These are phyloP conservation scores for Boletellus ananiceps DNA, from an alignment of 768 basidiomycete species.

Conservation along the genomic window DNA sequence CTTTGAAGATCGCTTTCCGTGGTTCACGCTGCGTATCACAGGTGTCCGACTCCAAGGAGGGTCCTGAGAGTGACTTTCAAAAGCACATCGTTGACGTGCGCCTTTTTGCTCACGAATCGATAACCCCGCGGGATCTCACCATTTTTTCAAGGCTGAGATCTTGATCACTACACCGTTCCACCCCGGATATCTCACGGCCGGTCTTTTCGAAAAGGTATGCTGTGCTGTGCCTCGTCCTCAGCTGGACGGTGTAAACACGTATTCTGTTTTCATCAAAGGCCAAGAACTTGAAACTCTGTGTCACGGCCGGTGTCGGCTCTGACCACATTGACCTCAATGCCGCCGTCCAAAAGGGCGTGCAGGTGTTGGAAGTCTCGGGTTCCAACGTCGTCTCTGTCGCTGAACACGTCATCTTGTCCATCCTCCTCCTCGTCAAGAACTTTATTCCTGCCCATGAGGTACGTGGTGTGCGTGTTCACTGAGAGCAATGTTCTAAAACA, in stretches of 20 bases:
- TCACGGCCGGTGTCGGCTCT: conserved; percentile 86
- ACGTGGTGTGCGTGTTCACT: too few species aligned
- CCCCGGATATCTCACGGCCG: conserved; percentile 74
- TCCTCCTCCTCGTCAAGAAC: conserved; percentile 86
- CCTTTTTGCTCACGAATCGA: too few species aligned
- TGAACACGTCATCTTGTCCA: conserved; percentile 86
- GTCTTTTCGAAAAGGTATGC: conserved; percentile 57
- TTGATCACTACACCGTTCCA: conserved; percentile 83
- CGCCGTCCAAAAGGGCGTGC: conserved; percentile 74
- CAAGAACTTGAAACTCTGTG: conserved; percentile 81
- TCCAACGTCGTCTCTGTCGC: conserved; percentile 88
- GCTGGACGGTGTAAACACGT: too few species aligned
- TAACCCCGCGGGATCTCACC: too few species aligned
- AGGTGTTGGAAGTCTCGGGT: conserved; percentile 82
- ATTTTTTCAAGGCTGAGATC: conserved; percentile 47
- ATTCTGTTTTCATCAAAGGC: conserved; percentile 35
- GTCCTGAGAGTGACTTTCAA: conserved; percentile 71
- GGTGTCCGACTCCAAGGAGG: conserved; percentile 80
- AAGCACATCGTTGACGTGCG: conserved; percentile 61
- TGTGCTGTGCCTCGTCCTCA: background rate
- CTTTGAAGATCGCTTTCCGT: too few species aligned
- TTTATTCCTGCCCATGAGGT: conserved; percentile 80
- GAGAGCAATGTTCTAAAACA: background rate
- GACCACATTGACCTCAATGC: conserved; percentile 89
- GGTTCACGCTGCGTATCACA: conserved; percentile 16